phyloP scores from a whole-genome alignment of 306 rosid genomes.

The Quercus gilva region DNA sequence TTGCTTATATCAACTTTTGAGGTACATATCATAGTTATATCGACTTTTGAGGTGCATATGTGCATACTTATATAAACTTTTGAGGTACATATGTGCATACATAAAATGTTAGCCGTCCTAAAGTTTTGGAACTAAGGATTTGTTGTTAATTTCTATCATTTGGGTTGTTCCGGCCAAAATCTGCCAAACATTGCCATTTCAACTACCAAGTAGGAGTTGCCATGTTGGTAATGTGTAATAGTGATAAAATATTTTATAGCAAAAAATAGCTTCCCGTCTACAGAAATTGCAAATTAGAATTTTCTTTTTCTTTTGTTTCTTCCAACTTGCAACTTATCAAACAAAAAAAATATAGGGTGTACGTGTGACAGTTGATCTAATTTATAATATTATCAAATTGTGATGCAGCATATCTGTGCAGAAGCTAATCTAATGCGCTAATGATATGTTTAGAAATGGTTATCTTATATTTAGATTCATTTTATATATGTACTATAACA shows the following conservation, averaged over 20 bases:
- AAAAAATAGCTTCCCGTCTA: not conserved
- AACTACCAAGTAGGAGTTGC: not conserved
- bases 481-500: not conserved
- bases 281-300: not conserved
- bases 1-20: slow-evolving; percentile 3
- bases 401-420: not conserved
- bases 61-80: too few species aligned
- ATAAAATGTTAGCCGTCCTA: too few species aligned
- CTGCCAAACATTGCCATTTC: not conserved
- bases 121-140: too few species aligned
- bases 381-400: not conserved
- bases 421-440: too few species aligned
- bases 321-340: not conserved
- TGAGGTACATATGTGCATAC: too few species aligned
- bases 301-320: not conserved
- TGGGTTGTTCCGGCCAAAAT: not conserved
- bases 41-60: slow-evolving; percentile 1
- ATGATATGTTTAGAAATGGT: not conserved
- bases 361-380: not conserved
- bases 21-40: slow-evolving; percentile 1
- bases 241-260: not conserved
- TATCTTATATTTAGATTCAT: not conserved
- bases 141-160: not conserved
- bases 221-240: not conserved
- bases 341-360: not conserved